A percentile compares a stretch with the other conserved stretches of the same genome.
These are phyloP conservation scores for Tripidium arundinaceum DNA, from an alignment of 202 grass and related monocot genomes.

Conservation along the genomic window DNA sequence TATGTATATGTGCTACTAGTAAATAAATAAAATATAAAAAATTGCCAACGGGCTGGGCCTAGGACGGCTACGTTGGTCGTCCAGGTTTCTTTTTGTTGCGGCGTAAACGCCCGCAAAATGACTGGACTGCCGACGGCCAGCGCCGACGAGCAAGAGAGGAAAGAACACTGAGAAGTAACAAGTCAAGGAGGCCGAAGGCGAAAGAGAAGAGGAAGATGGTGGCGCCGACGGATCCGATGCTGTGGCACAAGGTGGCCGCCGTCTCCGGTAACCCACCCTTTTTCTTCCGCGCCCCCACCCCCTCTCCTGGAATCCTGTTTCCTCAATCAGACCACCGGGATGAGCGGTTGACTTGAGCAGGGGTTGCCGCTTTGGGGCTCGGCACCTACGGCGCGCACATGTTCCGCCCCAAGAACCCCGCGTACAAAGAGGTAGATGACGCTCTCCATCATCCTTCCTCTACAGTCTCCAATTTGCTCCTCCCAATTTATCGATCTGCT, in stretches of 20 bases:
- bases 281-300: background rate
- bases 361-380: slow-evolving; percentile 75
- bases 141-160: background rate
- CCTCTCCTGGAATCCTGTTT: background rate
- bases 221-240: slow-evolving; percentile 42
- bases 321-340: background rate
- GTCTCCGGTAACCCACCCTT: slow-evolving; percentile 53
- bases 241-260: slow-evolving; percentile 94
- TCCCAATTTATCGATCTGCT: background rate
- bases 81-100: too few relatives aligned
- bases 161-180: background rate
- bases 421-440: slow-evolving; percentile 59
- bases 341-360: slow-evolving; percentile 35
- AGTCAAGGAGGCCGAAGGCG: background rate
- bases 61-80: too few relatives aligned
- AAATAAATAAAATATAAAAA: too few relatives aligned
- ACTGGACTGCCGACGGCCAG: slow-evolving; percentile 4
- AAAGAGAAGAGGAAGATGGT: slow-evolving; percentile 11
- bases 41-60: too few relatives aligned
- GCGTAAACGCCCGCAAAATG: background rate
- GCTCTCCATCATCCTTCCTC: background rate
- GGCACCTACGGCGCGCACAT: slow-evolving; percentile 82
- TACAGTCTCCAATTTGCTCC: background rate
- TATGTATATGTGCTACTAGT: too few relatives aligned
- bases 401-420: slow-evolving; percentile 66